Evolutionary conservation across 2,329 filamentous ascomycete species (phyloP), one percentile per base, ranked within the genome.

Genomic region (Fusarium armeniacum): DNA sequence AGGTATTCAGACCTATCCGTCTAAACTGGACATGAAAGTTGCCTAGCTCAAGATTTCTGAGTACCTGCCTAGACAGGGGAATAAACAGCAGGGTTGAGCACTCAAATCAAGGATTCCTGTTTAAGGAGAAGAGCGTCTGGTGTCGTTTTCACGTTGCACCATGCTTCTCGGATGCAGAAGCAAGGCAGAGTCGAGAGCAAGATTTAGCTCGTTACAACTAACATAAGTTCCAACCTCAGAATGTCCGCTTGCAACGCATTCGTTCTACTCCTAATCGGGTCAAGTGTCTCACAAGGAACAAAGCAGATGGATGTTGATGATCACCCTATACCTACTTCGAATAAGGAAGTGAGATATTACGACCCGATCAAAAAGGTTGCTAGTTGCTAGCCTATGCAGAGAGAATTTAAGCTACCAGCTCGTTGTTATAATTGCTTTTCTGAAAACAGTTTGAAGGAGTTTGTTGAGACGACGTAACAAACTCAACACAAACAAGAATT

Each of bases 201-300:
- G 50, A 41, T 36, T 24, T 35, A 63, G 50, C 24, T 33, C 54
- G 38, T 55, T 18, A 50, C 36, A 30, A 30, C 70, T 45, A 53
- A 60, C 41, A 54, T 33, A 49, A 60, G 45, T 60, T 62, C 53
- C 40, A 40, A 51, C 63, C 51, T 65, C 53, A 61, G 38, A 63
- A 50, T 41, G 45, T 38, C 40, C 32, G 53, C 26, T 38, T 64
- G 58, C 49, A 40, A 33, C 32, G 32, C 28, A 26, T 20, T 35
- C 59, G 44, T 67, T 68, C 54, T 68, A 68, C 67, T 67, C 67
- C 67, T 35, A 56, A 65, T 51, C 20, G 36, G 46, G 61, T 49
- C 9, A 65, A 49, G 41, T 32, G 36, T 26, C 36, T 40, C 18
- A 45, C 22, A 20, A 36, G 24, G 18, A 45, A 54, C 11, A 45